phyloP scores from a whole-genome alignment of 106 monocot genomes.

The Platanthera guangdongensis region DNA sequence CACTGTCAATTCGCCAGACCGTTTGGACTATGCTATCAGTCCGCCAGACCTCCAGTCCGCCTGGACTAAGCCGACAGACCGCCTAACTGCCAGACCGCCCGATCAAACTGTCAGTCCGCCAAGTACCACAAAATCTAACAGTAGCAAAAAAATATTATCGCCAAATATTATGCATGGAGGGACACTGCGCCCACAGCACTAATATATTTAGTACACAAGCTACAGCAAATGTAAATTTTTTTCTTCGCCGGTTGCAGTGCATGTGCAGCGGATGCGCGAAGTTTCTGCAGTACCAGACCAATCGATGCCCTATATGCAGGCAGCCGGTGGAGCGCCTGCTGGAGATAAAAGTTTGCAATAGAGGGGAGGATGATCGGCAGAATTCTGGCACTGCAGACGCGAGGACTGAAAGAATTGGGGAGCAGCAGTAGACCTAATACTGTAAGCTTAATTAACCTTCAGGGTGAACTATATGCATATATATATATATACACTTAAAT shows the following conservation, averaged over 20 bases:
- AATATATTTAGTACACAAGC: no score
- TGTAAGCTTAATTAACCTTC: not conserved
- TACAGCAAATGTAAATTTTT: not conserved
- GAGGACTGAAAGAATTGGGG: not conserved
- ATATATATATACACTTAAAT: not conserved
- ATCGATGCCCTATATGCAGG: constrained; percentile 55
- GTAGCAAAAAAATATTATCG: no score
- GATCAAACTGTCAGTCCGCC: no score
- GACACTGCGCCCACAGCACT: no score
- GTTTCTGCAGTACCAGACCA: constrained; percentile 46
- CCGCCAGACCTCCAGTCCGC: no score
- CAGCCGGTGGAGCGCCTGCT: constrained; percentile 48
- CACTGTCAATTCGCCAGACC: no score
- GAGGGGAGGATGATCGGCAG: constrained; percentile 6
- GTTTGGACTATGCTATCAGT: no score
- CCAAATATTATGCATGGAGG: no score
- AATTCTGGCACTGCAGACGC: not conserved
- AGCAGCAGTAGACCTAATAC: not conserved
- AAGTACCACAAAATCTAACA: no score
- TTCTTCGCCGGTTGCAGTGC: constrained; percentile 28
- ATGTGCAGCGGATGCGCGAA: constrained; percentile 66
- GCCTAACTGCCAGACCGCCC: no score
- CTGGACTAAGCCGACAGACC: no score
- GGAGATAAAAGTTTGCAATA: constrained; percentile 33
- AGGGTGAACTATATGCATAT: not conserved